Percentiles rank a stretch among this genome's conserved stretches.
These are phyloP conservation scores for Halenospora varia DNA, from an alignment of 495 filamentous ascomycete genomes.

Conservation along the genomic window DNA sequence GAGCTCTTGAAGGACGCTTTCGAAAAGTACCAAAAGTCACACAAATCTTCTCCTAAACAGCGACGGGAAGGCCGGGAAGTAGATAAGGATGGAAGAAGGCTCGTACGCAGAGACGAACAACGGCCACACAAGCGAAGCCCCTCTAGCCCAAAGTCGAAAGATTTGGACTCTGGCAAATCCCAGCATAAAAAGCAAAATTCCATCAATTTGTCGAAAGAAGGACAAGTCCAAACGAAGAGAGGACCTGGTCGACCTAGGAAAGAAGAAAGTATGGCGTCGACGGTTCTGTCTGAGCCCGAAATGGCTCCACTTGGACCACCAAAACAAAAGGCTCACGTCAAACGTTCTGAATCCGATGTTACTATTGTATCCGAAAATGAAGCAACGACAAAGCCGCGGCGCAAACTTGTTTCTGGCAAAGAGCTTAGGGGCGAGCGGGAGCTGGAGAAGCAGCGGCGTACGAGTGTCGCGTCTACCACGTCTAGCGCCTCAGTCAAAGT, in stretches of 20 bases:
- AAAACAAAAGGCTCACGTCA: conserved; percentile 29
- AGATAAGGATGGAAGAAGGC: conserved; percentile 44
- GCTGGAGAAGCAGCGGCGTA: conserved; percentile 46
- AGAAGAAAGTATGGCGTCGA: conserved; percentile 34
- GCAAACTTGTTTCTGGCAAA: conserved; percentile 56
- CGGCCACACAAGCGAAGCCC: conserved; percentile 41
- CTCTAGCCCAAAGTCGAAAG: conserved; percentile 41
- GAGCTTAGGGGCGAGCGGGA: conserved; percentile 53
- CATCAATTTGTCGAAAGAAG: conserved; percentile 18
- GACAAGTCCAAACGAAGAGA: conserved; percentile 33
- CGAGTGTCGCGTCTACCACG: conserved; percentile 44
- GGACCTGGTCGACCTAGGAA: conserved; percentile 44
- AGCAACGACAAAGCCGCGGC: conserved; percentile 50
- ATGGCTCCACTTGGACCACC: conserved; percentile 39
- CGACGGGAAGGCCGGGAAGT: conserved; percentile 44
- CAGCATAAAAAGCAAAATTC: conserved; percentile 20
- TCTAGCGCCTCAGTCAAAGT: conserved; percentile 29
- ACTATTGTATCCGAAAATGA: conserved; percentile 45
- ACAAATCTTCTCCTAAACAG: conserved; percentile 36
- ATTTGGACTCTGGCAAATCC: conserved; percentile 10
- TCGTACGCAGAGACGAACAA: conserved; percentile 42
- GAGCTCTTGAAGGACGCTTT: conserved; percentile 77
- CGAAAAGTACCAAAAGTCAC: conserved; percentile 53
- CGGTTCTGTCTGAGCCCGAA: conserved; percentile 49
- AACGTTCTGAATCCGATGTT: conserved; percentile 40